phyloP scores from a whole-genome alignment of 176 grass and related monocot species.

The Oryza meyeriana region DNA sequence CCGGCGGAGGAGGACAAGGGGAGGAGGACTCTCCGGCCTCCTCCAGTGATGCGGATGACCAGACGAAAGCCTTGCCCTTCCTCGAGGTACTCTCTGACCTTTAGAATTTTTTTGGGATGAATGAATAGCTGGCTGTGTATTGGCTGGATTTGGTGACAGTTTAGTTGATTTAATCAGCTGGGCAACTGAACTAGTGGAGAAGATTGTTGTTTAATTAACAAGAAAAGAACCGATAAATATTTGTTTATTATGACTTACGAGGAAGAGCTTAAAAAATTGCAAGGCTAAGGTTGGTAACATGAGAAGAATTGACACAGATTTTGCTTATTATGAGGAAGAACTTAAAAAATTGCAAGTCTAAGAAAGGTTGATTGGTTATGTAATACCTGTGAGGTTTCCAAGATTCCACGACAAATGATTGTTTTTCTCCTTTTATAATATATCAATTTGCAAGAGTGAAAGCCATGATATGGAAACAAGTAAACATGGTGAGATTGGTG shows the following conservation, averaged over 20 bases:
- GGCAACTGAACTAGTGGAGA: background rate
- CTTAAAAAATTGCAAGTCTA: background rate
- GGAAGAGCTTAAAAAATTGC: too few relatives aligned
- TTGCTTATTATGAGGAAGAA: background rate
- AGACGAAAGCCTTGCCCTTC: background rate
- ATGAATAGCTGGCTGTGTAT: background rate
- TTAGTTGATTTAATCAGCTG: background rate
- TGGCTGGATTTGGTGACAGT: background rate
- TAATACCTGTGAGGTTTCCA: background rate
- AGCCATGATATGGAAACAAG: constrained; percentile 3
- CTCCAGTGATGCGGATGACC: background rate
- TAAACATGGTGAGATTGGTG: constrained; percentile 20
- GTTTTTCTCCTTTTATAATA: constrained; percentile 23
- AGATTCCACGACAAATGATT: background rate
- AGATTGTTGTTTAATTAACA: background rate
- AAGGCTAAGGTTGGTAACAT: too few relatives aligned
- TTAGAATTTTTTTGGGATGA: background rate
- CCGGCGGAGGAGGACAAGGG: background rate
- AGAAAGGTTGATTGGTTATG: background rate
- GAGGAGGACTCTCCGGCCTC: background rate
- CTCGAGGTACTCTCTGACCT: constrained; percentile 1
- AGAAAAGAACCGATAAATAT: background rate
- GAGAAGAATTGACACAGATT: background rate
- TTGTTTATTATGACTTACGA: background rate
- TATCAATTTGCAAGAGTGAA: constrained; percentile 43